Evolutionary conservation across 2,329 filamentous ascomycete species (phyloP), one percentile per base, ranked within the genome.

Genomic region (Alternaria consortialis): DNA sequence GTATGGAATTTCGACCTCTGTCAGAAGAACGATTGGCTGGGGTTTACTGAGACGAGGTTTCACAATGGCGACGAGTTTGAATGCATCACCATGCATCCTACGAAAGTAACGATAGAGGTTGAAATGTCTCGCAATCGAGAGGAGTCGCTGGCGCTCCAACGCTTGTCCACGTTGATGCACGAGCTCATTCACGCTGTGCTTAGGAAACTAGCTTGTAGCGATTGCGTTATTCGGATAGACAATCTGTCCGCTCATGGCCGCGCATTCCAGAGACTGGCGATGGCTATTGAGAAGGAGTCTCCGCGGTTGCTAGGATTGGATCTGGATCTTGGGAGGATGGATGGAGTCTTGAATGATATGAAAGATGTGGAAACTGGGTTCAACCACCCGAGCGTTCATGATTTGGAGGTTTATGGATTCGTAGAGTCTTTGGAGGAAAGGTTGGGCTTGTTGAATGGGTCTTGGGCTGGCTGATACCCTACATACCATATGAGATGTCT

Each of bases 301-400:
- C 29, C 29, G 12, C 7, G 1, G 12, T n/a, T 47, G n/a, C 17
- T 47, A 1, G 29, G 27, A 13, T 8, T 47, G 29, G 9, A 2
- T 4, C 44, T 47, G 4, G 29, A 47, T 2, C 17, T 47, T 17
- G 44, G 27, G 1, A 47, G 44, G 44, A 32, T 47, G 27, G 6
- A 47, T 2, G 11, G 43, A 3, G 11, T 32, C 1, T 47, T 47
- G 1, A 0, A 5, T 1, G 43, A 47, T 8, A 47, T 47, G 43
- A 2, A 1, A 11, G 12, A 5, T 3, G 1, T 1, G 0, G n/a
- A 9, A 8, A 13, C 44, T 2, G 4, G 1, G 2, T 4, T 4
- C 9, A 7, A 9, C 17, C 5, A 9, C 11, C 44, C 44, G 4
- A 47, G 44, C n/a, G 23, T 31, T 13, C 42, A 44, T 31, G 42